A percentile compares a stretch with the other conserved stretches of the same genome.
Conservation (phyloP, 371 early-diverging fungal genomes). For the Apophysomyces ossiformis region DNA sequence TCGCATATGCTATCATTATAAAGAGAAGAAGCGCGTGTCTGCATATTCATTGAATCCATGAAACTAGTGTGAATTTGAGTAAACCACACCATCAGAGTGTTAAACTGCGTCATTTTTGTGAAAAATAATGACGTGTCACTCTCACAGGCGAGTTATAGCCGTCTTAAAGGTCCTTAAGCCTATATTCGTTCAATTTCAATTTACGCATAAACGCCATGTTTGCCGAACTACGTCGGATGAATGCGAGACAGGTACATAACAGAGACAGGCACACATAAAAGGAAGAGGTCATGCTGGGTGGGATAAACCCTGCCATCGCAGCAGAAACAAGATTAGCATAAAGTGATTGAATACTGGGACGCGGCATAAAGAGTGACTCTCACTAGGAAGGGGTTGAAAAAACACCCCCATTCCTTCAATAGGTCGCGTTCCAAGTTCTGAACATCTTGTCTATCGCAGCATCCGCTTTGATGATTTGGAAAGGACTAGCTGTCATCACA, state of each 20-base stretch:
- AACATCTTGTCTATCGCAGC: constrained; percentile 85
- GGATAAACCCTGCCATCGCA: neutral
- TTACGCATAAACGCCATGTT: constrained; percentile 33
- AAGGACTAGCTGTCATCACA: constrained; percentile 79
- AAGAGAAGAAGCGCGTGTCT: too few species aligned
- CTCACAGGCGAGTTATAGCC: too few species aligned
- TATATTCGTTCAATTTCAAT: too few species aligned
- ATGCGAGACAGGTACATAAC: constrained; percentile 46
- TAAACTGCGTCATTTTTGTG: too few species aligned
- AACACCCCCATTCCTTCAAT: neutral
- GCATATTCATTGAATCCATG: too few species aligned
- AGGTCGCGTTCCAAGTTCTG: constrained; percentile 73
- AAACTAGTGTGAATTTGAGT: too few species aligned
- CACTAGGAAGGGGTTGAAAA: neutral
- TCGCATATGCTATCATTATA: too few species aligned
- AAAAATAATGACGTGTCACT: too few species aligned
- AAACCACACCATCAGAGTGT: too few species aligned
- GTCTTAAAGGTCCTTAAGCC: too few species aligned
- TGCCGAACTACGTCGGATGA: constrained; percentile 53
- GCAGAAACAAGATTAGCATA: neutral
- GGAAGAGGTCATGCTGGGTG: too few species aligned
- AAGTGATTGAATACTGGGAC: neutral
- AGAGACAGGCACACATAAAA: neutral
- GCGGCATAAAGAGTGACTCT: neutral
- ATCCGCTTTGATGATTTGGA: constrained; percentile 98